Evolutionary conservation across 129 eudicot genomes (phyloP).

Genomic region (Smallanthus sonchifolius): DNA sequence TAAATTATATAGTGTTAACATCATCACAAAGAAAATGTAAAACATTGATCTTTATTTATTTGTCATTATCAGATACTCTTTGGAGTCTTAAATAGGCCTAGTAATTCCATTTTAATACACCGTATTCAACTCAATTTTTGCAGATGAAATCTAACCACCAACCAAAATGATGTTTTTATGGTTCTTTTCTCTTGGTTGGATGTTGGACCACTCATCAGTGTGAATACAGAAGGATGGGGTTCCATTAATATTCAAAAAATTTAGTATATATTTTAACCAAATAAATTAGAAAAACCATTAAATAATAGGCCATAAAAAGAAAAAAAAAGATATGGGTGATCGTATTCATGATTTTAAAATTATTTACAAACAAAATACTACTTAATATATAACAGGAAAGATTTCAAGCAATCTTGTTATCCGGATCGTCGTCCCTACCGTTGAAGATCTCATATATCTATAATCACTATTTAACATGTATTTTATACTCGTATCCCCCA

Average conservation of each 20-base stretch:
- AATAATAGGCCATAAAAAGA: background rate
- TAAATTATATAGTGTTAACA: background rate
- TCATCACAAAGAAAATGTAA: background rate
- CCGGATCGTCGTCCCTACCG: constrained; percentile 18
- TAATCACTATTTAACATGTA: constrained; percentile 12
- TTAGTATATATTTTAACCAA: background rate
- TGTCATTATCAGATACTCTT: too few species aligned
- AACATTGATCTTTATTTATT: too few species aligned
- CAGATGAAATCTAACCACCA: background rate
- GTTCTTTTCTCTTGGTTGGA: background rate
- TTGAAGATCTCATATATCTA: constrained; percentile 27
- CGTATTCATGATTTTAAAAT: background rate
- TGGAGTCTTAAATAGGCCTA: too few species aligned
- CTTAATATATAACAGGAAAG: background rate
- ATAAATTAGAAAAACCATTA: background rate
- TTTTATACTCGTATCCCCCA: constrained; percentile 9
- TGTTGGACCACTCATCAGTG: constrained; percentile 19
- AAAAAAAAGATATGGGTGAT: background rate
- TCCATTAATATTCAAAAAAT: background rate
- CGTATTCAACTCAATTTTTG: background rate
- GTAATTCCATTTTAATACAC: background rate
- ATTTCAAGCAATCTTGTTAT: background rate
- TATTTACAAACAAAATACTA: background rate
- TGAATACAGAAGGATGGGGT: constrained; percentile 27
- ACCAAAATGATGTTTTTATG: background rate